phyloP scores from a whole-genome alignment of 345 rosid species.

The Dovyalis caffra region DNA sequence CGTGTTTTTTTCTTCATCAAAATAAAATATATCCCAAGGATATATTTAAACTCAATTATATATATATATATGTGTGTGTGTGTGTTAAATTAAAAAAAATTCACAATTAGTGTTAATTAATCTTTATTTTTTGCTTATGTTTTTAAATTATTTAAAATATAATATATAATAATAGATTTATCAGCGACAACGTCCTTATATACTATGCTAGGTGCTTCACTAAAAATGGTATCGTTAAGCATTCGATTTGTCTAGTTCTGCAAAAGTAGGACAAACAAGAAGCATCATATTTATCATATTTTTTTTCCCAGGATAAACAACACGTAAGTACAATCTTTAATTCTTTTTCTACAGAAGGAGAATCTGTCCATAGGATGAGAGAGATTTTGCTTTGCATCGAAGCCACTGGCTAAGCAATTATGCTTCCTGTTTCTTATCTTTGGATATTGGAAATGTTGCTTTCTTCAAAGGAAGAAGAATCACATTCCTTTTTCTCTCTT shows the following conservation, averaged over 20 bases:
- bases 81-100: too few species aligned
- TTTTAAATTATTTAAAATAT: too few species aligned
- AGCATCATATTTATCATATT: constrained; percentile 20
- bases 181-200: too few species aligned
- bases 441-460: constrained; percentile 20
- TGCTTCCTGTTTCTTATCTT: constrained; percentile 33
- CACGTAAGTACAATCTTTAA: neutral
- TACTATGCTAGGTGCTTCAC: constrained; percentile 2
- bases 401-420: constrained; percentile 28
- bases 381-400: constrained; percentile 34
- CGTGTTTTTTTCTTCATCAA: too few species aligned
- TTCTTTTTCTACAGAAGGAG: constrained; percentile 17
- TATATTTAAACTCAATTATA: too few species aligned
- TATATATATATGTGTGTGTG: too few species aligned
- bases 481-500: constrained; percentile 24
- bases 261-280: constrained; percentile 16
- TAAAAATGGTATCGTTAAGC: neutral
- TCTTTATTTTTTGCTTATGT: too few species aligned
- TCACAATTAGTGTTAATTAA: too few species aligned
- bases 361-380: constrained; percentile 24
- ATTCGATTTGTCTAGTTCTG: neutral
- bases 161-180: too few species aligned
- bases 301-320: neutral
- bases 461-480: constrained; percentile 34
- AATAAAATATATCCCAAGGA: too few species aligned